Base-by-base conservation (phyloP, 169 alveolate genomes). In the Plasmodium knowlesi region DNA sequence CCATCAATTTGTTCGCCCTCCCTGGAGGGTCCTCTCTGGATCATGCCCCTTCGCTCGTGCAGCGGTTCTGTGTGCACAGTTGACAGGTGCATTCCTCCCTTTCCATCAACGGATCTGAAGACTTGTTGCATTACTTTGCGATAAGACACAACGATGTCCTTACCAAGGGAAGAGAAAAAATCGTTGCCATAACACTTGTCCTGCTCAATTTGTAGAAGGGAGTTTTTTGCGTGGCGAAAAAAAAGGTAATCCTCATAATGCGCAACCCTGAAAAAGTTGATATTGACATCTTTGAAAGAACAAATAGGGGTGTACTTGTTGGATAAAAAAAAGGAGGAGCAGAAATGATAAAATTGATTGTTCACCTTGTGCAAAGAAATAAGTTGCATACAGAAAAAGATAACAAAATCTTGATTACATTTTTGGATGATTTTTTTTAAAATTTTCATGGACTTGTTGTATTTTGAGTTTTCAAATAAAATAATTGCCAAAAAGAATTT, bases 401-500 rank as follows among this genome's bases (percentile, higher is more conserved):
- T 89, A 41, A 89, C 50, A 28, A 79, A 53, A 41, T 89, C 90
- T 5, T 39, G 70, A 25, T 28, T 67, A 2, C 79, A 89, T 61
- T 67, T 67, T 89, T 89, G 53, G 16, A 89, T 89, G 71, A 89
- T 89, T 79, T 67, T 53, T 39, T 80, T 89, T 22, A 78, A 19
- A 16, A 89, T n/a, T 30, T 67, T 57, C 9, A 89, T 39, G 16
- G 94, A 89, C 10, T 89, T 89, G 53, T 79, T 89, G 34, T 50
- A 89, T 50, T 78, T 57, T 2, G 71, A 78, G 34, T 79, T 78
- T 89, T 89, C 94, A 89, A 25, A 89, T 61, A 89, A 79, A 78
- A 89, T 61, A 57, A 89, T 46, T 9, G 94, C 88, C 73, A 89
- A 78, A 30, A 89, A 89, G 37, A 89, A 89, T 80, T 89, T 89